Evolutionary conservation across 768 basidiomycete genomes (phyloP), one percentile per base, ranked within the genome.

Genomic region (Collybia sp.): DNA sequence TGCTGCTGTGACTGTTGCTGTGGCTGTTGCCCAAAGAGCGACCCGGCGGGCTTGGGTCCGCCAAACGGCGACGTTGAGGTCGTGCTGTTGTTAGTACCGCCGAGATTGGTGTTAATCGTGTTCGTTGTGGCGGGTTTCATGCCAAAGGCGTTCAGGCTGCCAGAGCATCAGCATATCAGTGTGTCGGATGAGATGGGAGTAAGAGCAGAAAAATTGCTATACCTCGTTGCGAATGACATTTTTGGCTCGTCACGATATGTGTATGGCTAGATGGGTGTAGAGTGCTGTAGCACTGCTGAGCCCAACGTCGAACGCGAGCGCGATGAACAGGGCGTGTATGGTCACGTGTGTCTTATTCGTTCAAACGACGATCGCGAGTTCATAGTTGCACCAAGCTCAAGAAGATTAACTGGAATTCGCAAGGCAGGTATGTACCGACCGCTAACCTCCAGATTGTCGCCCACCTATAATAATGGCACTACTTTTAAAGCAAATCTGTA

Each of bases 1-100:
- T 13, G 35, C 35, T 13, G 35, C 17, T 37, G 52, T 45, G 60
- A 61, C 42, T 61, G 62, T 30, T 57, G 55, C 34, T 58, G 66
- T 42, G 60, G 62, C 38, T 59, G 54, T 30, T 48, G 48, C 13
- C 72, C 73, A 60, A 78, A 77, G 44, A 73, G 52, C 12, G 65
- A 58, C 17, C 20, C 42, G 40, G 57, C 48, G 19, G 69, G 56
- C 48, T 66, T 69, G 31, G 58, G 53, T 46, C 58, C 47, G 10
- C 67, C 57, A 41, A 69, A 67, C 31, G 64, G 43, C 37, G 62
- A 52, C 33, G 47, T n/a, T n/a, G n/a, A n/a, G n/a, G n/a, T n/a
- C n/a, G n/a, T 30, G 41, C 48, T 57, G 18, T 33, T 38, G 15
- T 8, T 8, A 25, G 25, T 8, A 8, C 4, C 25, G 25, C 25